These are phyloP conservation scores for Leccinum subrobustum DNA, from an alignment of 1,284 basidiomycete genomes.

Conservation along the genomic window DNA sequence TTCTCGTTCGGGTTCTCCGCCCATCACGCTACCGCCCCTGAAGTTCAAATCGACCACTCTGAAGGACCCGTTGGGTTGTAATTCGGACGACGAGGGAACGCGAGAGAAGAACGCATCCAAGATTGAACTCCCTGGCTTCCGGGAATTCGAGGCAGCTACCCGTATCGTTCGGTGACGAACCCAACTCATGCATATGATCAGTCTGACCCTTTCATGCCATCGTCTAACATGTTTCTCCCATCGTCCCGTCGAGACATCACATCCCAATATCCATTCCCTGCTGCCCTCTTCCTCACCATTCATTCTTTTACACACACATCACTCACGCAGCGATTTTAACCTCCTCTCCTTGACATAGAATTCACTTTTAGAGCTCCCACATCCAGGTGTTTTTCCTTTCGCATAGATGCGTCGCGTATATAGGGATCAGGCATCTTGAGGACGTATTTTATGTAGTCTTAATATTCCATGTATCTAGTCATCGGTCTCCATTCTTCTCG, in stretches of 20 bases:
- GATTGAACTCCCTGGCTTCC: constrained; percentile 35
- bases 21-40: constrained; percentile 67
- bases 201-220: constrained; percentile 1
- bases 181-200: not conserved
- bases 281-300: constrained; percentile 4
- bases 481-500: constrained; percentile 4
- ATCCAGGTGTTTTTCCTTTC: constrained; percentile 14
- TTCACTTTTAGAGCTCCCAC: constrained; percentile 19
- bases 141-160: constrained; percentile 36
- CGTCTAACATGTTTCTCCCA: constrained; percentile 11
- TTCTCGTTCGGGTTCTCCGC: constrained; percentile 61
- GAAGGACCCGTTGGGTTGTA: constrained; percentile 14
- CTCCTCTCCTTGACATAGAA: constrained; percentile 22
- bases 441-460: constrained; percentile 38
- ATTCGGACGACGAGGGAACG: constrained; percentile 26
- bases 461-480: constrained; percentile 34
- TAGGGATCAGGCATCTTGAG: constrained; percentile 38
- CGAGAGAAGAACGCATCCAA: constrained; percentile 20
- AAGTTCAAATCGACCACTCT: constrained; percentile 42
- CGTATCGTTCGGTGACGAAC: constrained; percentile 22
- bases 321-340: constrained; percentile 11
- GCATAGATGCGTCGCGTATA: constrained; percentile 33
- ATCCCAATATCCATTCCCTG: constrained; percentile 21
- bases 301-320: constrained; percentile 4
- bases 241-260: constrained; percentile 12